phyloP scores from a whole-genome alignment of 1,284 basidiomycete genomes.

The Irpex sp. region DNA sequence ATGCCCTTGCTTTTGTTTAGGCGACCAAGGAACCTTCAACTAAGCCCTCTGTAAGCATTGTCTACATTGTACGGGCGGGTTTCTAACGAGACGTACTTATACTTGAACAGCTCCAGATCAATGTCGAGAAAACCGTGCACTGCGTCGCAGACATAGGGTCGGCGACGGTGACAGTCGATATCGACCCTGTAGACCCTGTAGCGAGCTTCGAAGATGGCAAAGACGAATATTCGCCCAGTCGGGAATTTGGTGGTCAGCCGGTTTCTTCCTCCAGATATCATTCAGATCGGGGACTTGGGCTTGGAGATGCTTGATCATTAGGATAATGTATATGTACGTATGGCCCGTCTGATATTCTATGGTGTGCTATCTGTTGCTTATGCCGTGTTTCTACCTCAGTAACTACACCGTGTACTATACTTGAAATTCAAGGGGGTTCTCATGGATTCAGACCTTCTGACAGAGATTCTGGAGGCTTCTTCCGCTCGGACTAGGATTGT shows the following conservation, averaged over 20 bases:
- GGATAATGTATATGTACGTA: too few relatives aligned
- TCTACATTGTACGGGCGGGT: not conserved
- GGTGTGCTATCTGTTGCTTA: too few relatives aligned
- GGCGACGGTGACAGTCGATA: not conserved
- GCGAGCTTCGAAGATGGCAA: not conserved
- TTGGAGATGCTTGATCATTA: too few relatives aligned
- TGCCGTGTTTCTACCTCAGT: too few relatives aligned
- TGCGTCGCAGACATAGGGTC: conserved; percentile 10
- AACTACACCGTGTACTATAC: too few relatives aligned
- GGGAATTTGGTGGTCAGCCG: not conserved
- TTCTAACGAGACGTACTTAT: not conserved
- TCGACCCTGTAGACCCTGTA: not conserved
- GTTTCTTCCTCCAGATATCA: not conserved
- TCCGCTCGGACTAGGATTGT: too few relatives aligned
- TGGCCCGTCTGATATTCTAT: too few relatives aligned
- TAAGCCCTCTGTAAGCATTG: not conserved
- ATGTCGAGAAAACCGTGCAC: conserved; percentile 10
- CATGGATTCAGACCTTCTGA: too few relatives aligned
- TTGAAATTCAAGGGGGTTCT: too few relatives aligned
- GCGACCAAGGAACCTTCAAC: not conserved
- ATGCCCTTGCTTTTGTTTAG: not conserved
- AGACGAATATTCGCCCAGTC: not conserved
- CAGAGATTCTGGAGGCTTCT: too few relatives aligned
- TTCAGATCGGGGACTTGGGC: not conserved
- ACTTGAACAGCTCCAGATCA: conserved; percentile 4